phyloP scores from a whole-genome alignment of 1,139 yeast genomes.

The Taiozyma sp. region DNA sequence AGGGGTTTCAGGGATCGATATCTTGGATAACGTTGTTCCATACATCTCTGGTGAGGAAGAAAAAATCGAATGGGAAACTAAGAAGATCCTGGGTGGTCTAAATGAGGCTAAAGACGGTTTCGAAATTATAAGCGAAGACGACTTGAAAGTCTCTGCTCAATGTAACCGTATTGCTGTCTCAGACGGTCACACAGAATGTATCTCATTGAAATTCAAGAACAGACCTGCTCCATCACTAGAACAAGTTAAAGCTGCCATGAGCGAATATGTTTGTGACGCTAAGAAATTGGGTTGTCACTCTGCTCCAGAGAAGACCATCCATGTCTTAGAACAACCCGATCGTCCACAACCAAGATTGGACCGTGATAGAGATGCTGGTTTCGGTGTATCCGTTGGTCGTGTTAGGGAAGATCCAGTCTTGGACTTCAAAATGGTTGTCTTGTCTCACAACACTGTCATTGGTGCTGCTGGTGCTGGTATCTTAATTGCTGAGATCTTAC shows the following conservation, averaged over 20 bases:
- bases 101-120: constrained; percentile 47
- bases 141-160: constrained; percentile 86
- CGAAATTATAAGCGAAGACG: constrained; percentile 57
- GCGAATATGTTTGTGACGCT: constrained; percentile 84
- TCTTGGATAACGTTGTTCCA: constrained; percentile 91
- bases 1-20: constrained; percentile 94
- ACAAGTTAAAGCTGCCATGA: constrained; percentile 62
- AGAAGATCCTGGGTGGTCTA: constrained; percentile 77
- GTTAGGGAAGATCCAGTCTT: constrained; percentile 88
- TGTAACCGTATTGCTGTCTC: constrained; percentile 96
- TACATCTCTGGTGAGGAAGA: constrained; percentile 97
- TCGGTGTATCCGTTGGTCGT: constrained; percentile 93
- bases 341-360: constrained; percentile 99
- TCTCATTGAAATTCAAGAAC: constrained; percentile 75
- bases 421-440: constrained; percentile 92
- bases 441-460: constrained; percentile 93
- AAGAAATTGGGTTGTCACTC: constrained; percentile 72
- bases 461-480: constrained; percentile 99
- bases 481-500: constrained; percentile 85
- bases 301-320: constrained; percentile 90
- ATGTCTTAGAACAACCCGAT: constrained; percentile 83
- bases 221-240: constrained; percentile 84
- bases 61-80: constrained; percentile 97
- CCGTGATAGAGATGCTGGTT: constrained; percentile 92
- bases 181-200: constrained; percentile 97